These are phyloP conservation scores for Neophaeococcomyces aloes DNA, from an alignment of 2,329 filamentous ascomycete species.

Conservation along the genomic window DNA sequence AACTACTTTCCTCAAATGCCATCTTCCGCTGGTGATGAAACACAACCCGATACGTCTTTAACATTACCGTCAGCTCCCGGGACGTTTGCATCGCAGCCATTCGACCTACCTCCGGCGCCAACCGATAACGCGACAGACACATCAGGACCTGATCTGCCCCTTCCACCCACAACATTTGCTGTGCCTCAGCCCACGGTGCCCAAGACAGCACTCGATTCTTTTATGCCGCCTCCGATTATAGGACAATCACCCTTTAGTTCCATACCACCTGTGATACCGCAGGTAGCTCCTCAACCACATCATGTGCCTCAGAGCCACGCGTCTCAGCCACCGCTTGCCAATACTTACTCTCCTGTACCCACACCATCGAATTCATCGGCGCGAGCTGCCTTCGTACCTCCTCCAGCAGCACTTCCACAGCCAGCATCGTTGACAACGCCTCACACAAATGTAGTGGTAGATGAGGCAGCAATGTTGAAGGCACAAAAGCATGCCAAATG, in stretches of 20 bases:
- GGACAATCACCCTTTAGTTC: constrained; percentile 9
- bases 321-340: constrained; percentile 8
- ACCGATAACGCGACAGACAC: constrained; percentile 2
- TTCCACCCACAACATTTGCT: constrained; percentile 11
- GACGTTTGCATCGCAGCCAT: constrained; percentile 15
- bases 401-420: constrained; percentile 18
- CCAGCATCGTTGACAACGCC: constrained; percentile 9
- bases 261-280: constrained; percentile 5
- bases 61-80: constrained; percentile 23
- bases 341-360: constrained; percentile 17
- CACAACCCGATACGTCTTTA: constrained; percentile 25
- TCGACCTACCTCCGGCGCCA: constrained; percentile 23
- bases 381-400: background rate
- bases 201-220: constrained; percentile 1
- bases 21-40: constrained; percentile 7
- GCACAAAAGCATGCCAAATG: constrained; percentile 95
- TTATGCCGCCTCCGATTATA: constrained; percentile 9
- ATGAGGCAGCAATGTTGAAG: constrained; percentile 64
- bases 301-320: background rate
- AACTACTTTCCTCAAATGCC: constrained; percentile 46
- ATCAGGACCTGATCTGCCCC: constrained; percentile 7
- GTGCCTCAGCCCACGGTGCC: constrained; percentile 15
- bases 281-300: background rate
- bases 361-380: background rate
- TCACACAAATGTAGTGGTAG: constrained; percentile 25